phyloP scores from a whole-genome alignment of 805 yeast genomes.

The Ogataea paraovalis region DNA sequence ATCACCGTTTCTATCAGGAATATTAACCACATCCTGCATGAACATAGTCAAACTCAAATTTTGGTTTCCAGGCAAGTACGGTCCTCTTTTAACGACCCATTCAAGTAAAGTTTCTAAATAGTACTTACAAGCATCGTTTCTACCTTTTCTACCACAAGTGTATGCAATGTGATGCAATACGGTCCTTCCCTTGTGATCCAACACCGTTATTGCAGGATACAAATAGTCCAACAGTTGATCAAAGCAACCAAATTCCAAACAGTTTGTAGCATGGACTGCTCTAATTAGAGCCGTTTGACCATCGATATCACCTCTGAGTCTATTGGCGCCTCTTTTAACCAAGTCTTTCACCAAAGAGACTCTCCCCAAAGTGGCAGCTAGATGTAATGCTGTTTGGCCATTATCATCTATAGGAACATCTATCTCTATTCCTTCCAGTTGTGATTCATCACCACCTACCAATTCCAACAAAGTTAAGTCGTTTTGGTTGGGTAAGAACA shows the following conservation, averaged over 20 bases:
- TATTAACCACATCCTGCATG: conserved; percentile 71
- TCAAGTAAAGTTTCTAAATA: conserved; percentile 69
- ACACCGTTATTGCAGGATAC: conserved; percentile 65
- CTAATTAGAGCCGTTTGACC: conserved; percentile 89
- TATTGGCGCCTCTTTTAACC: conserved; percentile 62
- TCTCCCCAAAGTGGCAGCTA: conserved; percentile 92
- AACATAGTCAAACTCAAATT: conserved; percentile 51
- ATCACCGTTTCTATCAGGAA: conserved; percentile 91
- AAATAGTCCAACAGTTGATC: conserved; percentile 63
- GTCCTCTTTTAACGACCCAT: conserved; percentile 66
- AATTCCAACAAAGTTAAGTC: conserved; percentile 24
- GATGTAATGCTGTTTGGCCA: conserved; percentile 91
- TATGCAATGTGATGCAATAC: conserved; percentile 83
- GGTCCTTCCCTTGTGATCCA: conserved; percentile 71
- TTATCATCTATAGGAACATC: conserved; percentile 89
- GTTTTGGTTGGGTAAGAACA: conserved; percentile 43
- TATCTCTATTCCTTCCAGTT: conserved; percentile 44
- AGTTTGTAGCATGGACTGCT: conserved; percentile 78
- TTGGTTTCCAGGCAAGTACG: conserved; percentile 38
- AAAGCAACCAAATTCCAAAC: conserved; percentile 76
- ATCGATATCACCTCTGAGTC: conserved; percentile 67
- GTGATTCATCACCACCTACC: conserved; percentile 26
- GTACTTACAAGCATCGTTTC: conserved; percentile 69
- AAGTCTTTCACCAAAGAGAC: conserved; percentile 63
- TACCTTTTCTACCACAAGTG: conserved; percentile 72